Evolutionary conservation across 768 basidiomycete genomes (phyloP).

Genomic region (Lactifluus rugatus): DNA sequence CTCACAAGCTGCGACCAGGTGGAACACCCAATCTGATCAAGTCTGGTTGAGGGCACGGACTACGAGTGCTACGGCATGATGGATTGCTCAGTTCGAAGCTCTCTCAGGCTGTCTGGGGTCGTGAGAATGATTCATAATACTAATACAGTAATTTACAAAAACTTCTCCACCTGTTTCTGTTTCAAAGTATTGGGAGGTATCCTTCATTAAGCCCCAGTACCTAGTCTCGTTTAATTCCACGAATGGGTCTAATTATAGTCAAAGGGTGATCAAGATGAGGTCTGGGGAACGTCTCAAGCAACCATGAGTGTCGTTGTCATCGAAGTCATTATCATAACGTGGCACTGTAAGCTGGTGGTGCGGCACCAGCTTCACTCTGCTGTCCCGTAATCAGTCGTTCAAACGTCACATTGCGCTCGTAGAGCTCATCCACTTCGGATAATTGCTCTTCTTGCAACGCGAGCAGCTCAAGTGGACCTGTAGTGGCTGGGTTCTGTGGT

Average conservation of each 20-base stretch:
- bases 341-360: slow-evolving; percentile 62
- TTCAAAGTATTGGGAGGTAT: no score
- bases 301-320: background rate
- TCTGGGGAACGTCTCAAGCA: background rate
- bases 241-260: background rate
- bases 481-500: background rate
- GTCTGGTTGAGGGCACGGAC: no score
- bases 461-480: background rate
- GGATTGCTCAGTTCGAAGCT: no score
- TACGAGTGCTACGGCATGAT: no score
- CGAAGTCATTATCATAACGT: background rate
- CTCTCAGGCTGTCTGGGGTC: no score
- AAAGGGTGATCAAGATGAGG: background rate
- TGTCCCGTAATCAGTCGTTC: slow-evolving; percentile 78
- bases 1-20: no score
- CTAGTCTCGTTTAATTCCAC: background rate
- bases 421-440: slow-evolving; percentile 29
- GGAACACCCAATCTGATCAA: no score
- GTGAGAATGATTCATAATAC: no score
- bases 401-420: slow-evolving; percentile 38
- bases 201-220: background rate
- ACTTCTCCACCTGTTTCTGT: no score
- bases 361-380: slow-evolving; percentile 72
- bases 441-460: background rate
- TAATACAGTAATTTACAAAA: no score